Base-by-base conservation (phyloP, 73 alveolate species). In the Stentor roeselii region DNA sequence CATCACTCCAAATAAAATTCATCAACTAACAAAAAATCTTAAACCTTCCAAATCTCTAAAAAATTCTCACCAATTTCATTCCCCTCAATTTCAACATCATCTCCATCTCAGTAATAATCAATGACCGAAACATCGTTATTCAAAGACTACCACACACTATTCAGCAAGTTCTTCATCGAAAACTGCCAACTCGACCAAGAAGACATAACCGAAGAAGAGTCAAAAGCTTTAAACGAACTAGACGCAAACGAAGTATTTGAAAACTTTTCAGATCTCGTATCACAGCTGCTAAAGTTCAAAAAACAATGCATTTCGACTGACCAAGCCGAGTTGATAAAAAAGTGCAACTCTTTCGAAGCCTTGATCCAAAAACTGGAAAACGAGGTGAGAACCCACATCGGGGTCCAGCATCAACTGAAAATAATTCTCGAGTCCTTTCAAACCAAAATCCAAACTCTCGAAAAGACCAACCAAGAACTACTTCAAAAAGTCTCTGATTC, bases 361-460 rank as follows among this genome's bases (percentile, higher is more conserved):
- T 60, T 83, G 42, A 50, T 83, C 3, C 88, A 83, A 67, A 83
- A 83, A 67, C 40, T 83, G 36, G 88, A 83, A 67, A 83, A 82
- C 14, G 88, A 83, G 36, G 88, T 60, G 4, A 11, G 88, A 21
- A 83, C 39, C 75, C 88, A 83, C 41, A 59, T 59, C 39, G 75
- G 84, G 39, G 82, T 83, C n/a, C 83, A 83, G 40, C 88, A 83
- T 34, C 88, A 83, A 36, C 75, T 83, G 88, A 83, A 83, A 58
- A 78, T 83, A n/a, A 40, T 60, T 36, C 60, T 83, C 3, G 88
- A 83, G 60, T 60, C 84, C 76, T 83, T 40, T 36, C 88, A 83
- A 80, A 40, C 76, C 38, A 83, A 83, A 83, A 76, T 83, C 34
- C 84, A 83, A 60, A 83, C 60, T 35, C 41, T 83, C 21, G 88